Conservation (phyloP, 2,329 filamentous ascomycete genomes). For the Talaromyces sp. region DNA sequence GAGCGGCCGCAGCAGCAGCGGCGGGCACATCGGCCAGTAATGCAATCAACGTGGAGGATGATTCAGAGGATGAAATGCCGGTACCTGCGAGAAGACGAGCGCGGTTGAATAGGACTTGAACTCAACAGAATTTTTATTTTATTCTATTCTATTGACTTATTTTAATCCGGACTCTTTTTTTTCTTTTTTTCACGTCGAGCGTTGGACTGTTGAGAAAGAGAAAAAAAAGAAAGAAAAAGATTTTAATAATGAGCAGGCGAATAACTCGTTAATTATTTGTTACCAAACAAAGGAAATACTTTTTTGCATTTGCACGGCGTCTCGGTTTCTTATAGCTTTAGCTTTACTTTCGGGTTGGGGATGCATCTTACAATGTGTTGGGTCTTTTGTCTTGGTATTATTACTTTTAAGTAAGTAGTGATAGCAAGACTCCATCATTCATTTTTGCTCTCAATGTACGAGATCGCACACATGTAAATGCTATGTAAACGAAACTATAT, state of each 20-base stretch:
- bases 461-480: background rate
- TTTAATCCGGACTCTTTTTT: background rate
- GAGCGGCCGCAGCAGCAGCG: background rate
- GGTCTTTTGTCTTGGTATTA: too few species aligned
- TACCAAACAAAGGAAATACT: background rate
- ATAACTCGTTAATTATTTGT: background rate
- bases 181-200: background rate
- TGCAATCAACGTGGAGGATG: constrained; percentile 23
- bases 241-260: background rate
- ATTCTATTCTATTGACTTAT: background rate
- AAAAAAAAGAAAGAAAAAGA: background rate
- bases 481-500: background rate
- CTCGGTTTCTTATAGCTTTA: background rate
- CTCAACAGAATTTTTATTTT: background rate
- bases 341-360: too few species aligned
- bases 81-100: constrained; percentile 15
- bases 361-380: too few species aligned
- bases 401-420: background rate
- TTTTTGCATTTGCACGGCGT: background rate
- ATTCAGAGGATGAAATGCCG: constrained; percentile 23
- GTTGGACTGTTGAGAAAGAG: background rate
- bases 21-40: constrained; percentile 18
- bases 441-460: background rate
- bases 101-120: constrained; percentile 14
- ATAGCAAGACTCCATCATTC: background rate